These are phyloP conservation scores for Rhodotorula taiwanensis DNA, from an alignment of 768 basidiomycete genomes.

Conservation along the genomic window DNA sequence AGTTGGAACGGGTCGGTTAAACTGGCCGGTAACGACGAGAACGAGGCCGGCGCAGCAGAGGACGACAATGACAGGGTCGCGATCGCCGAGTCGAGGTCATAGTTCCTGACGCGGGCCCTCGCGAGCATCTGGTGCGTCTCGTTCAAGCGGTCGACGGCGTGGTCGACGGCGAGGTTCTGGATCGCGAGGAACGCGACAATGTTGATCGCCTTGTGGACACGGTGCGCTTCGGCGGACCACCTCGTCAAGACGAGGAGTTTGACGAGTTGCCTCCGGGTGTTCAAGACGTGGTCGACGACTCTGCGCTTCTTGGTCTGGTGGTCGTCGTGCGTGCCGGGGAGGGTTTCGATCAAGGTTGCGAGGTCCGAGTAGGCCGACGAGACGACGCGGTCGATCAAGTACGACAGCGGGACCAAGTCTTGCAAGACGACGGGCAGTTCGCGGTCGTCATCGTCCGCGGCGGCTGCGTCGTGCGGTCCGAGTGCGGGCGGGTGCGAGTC, in stretches of 20 bases:
- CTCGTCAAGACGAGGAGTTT: constrained; percentile 79
- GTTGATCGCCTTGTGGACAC: constrained; percentile 48
- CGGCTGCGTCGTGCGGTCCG: neutral
- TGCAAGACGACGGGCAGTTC: constrained; percentile 69
- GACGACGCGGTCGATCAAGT: constrained; percentile 66
- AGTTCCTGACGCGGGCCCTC: constrained; percentile 81
- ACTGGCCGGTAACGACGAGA: constrained; percentile 67
- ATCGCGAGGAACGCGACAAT: constrained; percentile 77
- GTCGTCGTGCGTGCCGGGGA: constrained; percentile 21
- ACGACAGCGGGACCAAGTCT: constrained; percentile 66
- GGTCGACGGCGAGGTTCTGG: constrained; percentile 76
- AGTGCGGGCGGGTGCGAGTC: neutral
- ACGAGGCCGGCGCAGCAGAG: constrained; percentile 57
- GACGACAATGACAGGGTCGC: constrained; percentile 60
- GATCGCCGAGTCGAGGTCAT: constrained; percentile 83
- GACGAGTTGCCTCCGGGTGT: constrained; percentile 79
- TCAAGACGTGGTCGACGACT: constrained; percentile 82
- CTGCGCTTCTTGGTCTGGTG: constrained; percentile 54
- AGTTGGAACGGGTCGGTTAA: constrained; percentile 9
- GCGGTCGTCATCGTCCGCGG: constrained; percentile 55
- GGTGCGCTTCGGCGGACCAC: constrained; percentile 63
- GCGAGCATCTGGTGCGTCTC: constrained; percentile 65
- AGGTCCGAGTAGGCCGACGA: constrained; percentile 77
- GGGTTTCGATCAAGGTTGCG: constrained; percentile 75
- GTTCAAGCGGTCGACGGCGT: constrained; percentile 57